Base-by-base conservation (phyloP, 1,284 basidiomycete genomes). In the Caloboletus inedulis region DNA sequence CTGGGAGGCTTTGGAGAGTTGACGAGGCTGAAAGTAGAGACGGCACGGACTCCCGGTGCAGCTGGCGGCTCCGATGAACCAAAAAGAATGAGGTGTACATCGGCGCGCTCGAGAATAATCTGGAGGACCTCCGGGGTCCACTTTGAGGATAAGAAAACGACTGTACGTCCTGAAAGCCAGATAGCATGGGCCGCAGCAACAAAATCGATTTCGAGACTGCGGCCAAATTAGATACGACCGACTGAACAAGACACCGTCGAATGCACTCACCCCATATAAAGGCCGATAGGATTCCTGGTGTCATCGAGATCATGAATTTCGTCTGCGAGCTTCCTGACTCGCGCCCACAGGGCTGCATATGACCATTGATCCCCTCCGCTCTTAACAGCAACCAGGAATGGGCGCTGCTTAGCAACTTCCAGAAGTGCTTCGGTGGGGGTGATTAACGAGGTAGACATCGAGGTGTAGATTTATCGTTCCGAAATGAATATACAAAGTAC, bases 351-450 rank as follows among this genome's bases (percentile, higher is more conserved):
- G 47, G 64, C 66, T 36, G 62, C 58, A n/a, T 65, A 65, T 12
- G 64, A 65, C 66, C 66, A 65, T 54, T 62, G 50, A 40, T 51
- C 42, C 25, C 36, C 56, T 54, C 53, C 54, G 13, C 51, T 49
- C 52, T 53, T 51, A 40, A 65, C 60, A 39, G 66, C 65, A 46
- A 21, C 16, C 10, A 58, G 37, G 50, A 58, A 66, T 5, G 63
- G 63, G 36, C 64, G 60, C 21, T 59, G 55, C 44, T 63, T 62
- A 37, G 63, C 64, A 23, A 66, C 64, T 62, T 66, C 58, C 46
- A 65, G 62, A 53, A 65, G 66, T 33, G 57, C 63, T 46, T 65
- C 65, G 37, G 66, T 64, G 33, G 64, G 66, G 23, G 64, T 65
- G 33, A 68, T 43, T 30, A 55, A 45, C 10, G 54, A 58, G 37